Evolutionary conservation across 2,329 filamentous ascomycete species (phyloP), one percentile per base, ranked within the genome.

Genomic region (Cladobotryum protrusum): DNA sequence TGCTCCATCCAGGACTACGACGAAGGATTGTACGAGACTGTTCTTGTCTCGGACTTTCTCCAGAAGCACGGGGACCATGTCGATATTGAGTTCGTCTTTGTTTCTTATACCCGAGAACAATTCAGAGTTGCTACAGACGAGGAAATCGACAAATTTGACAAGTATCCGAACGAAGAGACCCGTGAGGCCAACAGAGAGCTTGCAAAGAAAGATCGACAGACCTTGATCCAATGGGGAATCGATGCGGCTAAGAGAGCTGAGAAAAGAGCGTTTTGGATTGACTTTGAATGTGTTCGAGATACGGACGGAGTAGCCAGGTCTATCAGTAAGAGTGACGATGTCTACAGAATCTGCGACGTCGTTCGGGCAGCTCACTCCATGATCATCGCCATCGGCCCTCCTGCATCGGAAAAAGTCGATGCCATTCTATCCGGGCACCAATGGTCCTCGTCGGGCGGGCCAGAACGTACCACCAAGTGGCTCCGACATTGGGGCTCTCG

Each of bases 321-420:
- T 29, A 29, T 29, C 11, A 29, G 24, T 29, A 29, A 29, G 24
- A 29, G 24, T 29, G 55, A 55, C n/a, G 55, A 55, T 15, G 67
- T 75, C 1, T 73, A 72, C 48, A 63, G 68, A 6, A 75, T 74
- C 40, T 69, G 70, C 49, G 72, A 75, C 49, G 66, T 75, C 4
- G 67, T 73, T 6, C 66, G 72, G 12, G 68, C 66, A 5, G 68
- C 72, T 1, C 61, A 68, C 13, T 67, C 66, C 1, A 56, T 75
- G 17, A 65, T 68, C 12, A 70, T 76, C 17, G 67, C 67, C 1
- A 67, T 74, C 3, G 68, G 68, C 3, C 57, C 56, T 1, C 24
- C 47, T 1, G 24, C 24, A 8, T 29, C 24, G 24, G 24, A 29
- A 29, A 29, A 29, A 29, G 24, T 29, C 24, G 24, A 29, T 8